Conservation (phyloP, 2,329 filamentous ascomycete genomes). For the Alternaria arborescens region DNA sequence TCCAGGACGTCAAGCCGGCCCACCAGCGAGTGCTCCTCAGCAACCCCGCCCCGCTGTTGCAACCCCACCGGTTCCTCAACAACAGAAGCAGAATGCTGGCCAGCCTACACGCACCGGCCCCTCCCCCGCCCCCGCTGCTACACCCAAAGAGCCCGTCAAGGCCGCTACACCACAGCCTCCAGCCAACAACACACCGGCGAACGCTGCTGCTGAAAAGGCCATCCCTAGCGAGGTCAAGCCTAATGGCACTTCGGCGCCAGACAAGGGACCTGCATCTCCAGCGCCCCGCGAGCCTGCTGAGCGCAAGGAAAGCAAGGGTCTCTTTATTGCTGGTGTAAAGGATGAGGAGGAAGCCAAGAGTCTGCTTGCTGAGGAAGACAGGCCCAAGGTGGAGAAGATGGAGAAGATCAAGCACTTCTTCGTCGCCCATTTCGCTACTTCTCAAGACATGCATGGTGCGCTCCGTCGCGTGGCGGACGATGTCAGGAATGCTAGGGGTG, state of each 20-base stretch:
- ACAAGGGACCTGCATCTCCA: slow-evolving; percentile 48
- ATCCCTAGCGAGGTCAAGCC: slow-evolving; percentile 54
- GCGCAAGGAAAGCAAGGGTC: slow-evolving; percentile 74
- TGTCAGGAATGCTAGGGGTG: slow-evolving; percentile 75
- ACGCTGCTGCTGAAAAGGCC: slow-evolving; percentile 51
- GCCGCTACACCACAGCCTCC: slow-evolving; percentile 59
- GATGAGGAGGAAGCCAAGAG: slow-evolving; percentile 83
- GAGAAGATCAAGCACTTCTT: slow-evolving; percentile 80
- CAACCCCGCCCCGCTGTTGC: slow-evolving; percentile 44
- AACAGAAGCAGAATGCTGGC: slow-evolving; percentile 54
- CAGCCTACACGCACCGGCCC: slow-evolving; percentile 51
- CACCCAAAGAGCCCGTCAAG: slow-evolving; percentile 58
- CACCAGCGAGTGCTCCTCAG: slow-evolving; percentile 47
- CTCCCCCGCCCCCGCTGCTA: slow-evolving; percentile 52
- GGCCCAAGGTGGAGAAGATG: slow-evolving; percentile 74
- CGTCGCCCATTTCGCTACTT: slow-evolving; percentile 83
- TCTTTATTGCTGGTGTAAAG: slow-evolving; percentile 89
- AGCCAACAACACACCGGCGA: slow-evolving; percentile 40
- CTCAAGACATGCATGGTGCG: slow-evolving; percentile 81
- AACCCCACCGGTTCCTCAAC: slow-evolving; percentile 49
- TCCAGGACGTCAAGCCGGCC: slow-evolving; percentile 40
- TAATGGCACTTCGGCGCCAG: slow-evolving; percentile 60
- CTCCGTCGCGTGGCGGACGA: slow-evolving; percentile 78
- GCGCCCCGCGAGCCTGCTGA: slow-evolving; percentile 63
- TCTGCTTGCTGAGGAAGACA: slow-evolving; percentile 84